Conservation (phyloP, 495 filamentous ascomycete species). For the Trichoderma gamsii region DNA sequence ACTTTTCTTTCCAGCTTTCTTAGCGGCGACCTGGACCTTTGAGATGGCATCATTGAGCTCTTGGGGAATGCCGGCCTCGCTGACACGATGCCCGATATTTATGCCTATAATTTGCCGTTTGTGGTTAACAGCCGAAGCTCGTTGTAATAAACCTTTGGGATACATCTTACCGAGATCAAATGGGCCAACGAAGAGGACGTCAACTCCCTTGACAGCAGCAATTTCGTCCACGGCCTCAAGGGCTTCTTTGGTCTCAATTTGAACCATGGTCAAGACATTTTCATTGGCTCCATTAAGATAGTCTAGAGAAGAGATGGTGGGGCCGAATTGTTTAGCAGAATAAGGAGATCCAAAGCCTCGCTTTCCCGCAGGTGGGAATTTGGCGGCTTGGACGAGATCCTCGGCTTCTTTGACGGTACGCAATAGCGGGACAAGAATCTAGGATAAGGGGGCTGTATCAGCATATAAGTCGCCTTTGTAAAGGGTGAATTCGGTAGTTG, state of each 20-base stretch:
- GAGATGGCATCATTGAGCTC: slow-evolving; percentile 64
- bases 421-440: slow-evolving; percentile 60
- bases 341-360: slow-evolving; percentile 66
- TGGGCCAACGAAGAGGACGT: slow-evolving; percentile 73
- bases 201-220: slow-evolving; percentile 61
- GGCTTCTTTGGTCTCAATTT: slow-evolving; percentile 76
- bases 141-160: slow-evolving; percentile 17
- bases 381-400: slow-evolving; percentile 52
- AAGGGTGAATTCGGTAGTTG: too few relatives aligned
- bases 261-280: slow-evolving; percentile 63
- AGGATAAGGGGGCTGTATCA: slow-evolving; percentile 19
- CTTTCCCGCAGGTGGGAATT: slow-evolving; percentile 59
- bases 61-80: slow-evolving; percentile 53
- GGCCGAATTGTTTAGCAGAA: slow-evolving; percentile 56
- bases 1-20: slow-evolving; percentile 61
- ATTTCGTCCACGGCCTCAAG: slow-evolving; percentile 66
- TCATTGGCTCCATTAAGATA: slow-evolving; percentile 74
- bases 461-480: neutral
- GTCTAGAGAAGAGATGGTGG: slow-evolving; percentile 47
- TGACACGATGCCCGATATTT: slow-evolving; percentile 67
- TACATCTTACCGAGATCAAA: slow-evolving; percentile 54
- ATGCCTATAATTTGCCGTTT: slow-evolving; percentile 34
- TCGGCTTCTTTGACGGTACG: slow-evolving; percentile 58
- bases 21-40: slow-evolving; percentile 55
- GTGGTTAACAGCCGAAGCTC: neutral